A percentile compares a stretch with the other conserved stretches of the same genome.
These are phyloP conservation scores for Chenopodium suecicum DNA, from an alignment of 148 eudicot species.

Conservation along the genomic window DNA sequence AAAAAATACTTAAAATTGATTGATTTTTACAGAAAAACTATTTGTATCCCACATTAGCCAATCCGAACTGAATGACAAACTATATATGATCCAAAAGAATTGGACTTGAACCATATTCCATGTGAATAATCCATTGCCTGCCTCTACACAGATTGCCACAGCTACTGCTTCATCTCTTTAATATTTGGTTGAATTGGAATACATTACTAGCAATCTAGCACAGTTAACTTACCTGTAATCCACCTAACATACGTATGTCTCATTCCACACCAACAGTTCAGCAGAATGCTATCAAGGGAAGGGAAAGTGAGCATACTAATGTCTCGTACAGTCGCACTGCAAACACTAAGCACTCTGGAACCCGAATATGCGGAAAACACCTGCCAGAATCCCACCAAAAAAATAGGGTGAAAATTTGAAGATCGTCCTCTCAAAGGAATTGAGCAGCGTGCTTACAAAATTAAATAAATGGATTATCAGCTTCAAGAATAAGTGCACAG, in stretches of 20 bases:
- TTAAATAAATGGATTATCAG: neutral
- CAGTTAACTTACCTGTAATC: neutral
- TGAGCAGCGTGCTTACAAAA: neutral
- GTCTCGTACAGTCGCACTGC: neutral
- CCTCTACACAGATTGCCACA: neutral
- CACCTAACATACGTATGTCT: neutral
- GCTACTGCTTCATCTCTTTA: neutral
- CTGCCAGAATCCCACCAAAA: constrained; percentile 38
- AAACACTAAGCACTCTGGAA: constrained; percentile 65
- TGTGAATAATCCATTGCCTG: neutral
- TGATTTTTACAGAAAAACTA: neutral
- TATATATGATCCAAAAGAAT: neutral
- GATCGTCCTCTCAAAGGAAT: neutral
- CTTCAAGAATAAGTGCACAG: neutral
- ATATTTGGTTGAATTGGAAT: neutral
- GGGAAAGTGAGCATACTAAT: neutral
- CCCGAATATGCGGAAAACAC: constrained; percentile 87
- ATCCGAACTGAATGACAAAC: no score
- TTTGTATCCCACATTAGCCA: neutral
- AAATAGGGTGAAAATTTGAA: neutral
- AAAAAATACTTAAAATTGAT: no score
- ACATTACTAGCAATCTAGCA: no score
- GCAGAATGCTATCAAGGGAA: neutral
- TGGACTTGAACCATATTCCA: neutral
- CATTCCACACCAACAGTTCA: neutral